phyloP scores from a whole-genome alignment of 1,284 basidiomycete genomes.

The Exsudoporus floridanus region DNA sequence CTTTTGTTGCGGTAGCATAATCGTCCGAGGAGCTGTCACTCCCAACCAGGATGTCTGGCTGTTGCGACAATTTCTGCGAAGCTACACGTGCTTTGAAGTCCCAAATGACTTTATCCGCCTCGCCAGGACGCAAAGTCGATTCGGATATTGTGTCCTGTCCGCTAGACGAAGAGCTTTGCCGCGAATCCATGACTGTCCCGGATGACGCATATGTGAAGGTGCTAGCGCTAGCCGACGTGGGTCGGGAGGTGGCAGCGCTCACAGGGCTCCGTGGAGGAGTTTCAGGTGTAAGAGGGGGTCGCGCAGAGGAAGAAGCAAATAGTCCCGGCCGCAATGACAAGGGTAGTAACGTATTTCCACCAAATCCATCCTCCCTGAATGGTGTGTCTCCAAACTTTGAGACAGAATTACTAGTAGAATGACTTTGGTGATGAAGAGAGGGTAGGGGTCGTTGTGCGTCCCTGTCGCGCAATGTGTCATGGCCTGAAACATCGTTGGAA shows the following conservation, averaged over 20 bases:
- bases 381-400: conserved; percentile 36
- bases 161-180: conserved; percentile 29
- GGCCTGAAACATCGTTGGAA: conserved; percentile 19
- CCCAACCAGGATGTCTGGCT: conserved; percentile 21
- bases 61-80: conserved; percentile 18
- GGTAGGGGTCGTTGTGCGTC: conserved; percentile 33
- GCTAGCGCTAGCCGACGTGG: conserved; percentile 30
- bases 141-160: conserved; percentile 36
- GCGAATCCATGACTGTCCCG: conserved; percentile 27
- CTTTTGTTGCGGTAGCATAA: conserved; percentile 32
- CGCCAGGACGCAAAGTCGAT: conserved; percentile 35
- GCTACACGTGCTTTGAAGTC: conserved; percentile 27
- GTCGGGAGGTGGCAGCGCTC: conserved; percentile 47
- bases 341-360: conserved; percentile 27
- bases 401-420: conserved; percentile 28
- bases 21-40: conserved; percentile 30
- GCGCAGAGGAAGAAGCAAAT: conserved; percentile 23
- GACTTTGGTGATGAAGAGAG: conserved; percentile 27
- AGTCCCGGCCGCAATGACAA: conserved; percentile 30
- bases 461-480: conserved; percentile 30
- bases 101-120: conserved; percentile 34
- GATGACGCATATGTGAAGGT: conserved; percentile 27
- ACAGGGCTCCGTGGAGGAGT: conserved; percentile 60
- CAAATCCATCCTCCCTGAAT: conserved; percentile 31
- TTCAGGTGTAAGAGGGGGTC: conserved; percentile 24